A percentile compares a stretch with the other conserved stretches of the same genome.
Conservation (phyloP, 129 eudicot genomes). For the Flaveria brownii region DNA sequence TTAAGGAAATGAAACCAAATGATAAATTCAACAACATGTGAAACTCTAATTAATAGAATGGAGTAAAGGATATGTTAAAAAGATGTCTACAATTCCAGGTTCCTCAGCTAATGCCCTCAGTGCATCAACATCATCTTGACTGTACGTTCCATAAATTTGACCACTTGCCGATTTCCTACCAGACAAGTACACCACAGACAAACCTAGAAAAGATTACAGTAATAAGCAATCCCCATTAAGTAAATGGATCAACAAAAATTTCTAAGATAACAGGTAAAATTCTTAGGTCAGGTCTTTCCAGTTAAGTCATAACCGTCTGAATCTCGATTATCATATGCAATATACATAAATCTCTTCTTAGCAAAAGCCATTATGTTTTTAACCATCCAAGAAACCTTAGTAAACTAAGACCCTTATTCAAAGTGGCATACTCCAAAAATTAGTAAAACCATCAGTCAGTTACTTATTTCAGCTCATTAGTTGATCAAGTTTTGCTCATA, state of each 20-base stretch:
- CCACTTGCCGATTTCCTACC: slow-evolving; percentile 80
- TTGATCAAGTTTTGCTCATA: not conserved
- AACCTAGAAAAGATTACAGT: slow-evolving; percentile 52
- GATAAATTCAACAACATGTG: not conserved
- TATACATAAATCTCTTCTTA: not conserved
- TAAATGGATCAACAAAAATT: not conserved
- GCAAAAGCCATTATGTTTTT: not conserved
- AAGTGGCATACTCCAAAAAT: too few species aligned
- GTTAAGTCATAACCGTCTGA: slow-evolving; percentile 5
- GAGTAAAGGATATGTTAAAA: slow-evolving; percentile 86
- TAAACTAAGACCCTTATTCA: too few species aligned
- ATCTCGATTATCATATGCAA: not conserved
- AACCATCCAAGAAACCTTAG: too few species aligned
- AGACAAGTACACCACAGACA: slow-evolving; percentile 93
- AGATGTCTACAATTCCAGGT: slow-evolving; percentile 80
- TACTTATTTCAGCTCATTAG: not conserved
- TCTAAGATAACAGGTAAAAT: not conserved
- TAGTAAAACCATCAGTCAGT: not conserved
- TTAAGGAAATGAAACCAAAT: slow-evolving; percentile 48
- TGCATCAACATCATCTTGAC: slow-evolving; percentile 94
- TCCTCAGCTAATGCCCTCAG: slow-evolving; percentile 94
- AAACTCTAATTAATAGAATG: not conserved
- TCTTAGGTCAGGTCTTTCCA: not conserved
- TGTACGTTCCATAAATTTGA: slow-evolving; percentile 73
- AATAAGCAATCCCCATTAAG: slow-evolving; percentile 31